Evolutionary conservation across 1,284 basidiomycete species (phyloP), one percentile per base, ranked within the genome.

Genomic region (Xerocomus nothofagi): DNA sequence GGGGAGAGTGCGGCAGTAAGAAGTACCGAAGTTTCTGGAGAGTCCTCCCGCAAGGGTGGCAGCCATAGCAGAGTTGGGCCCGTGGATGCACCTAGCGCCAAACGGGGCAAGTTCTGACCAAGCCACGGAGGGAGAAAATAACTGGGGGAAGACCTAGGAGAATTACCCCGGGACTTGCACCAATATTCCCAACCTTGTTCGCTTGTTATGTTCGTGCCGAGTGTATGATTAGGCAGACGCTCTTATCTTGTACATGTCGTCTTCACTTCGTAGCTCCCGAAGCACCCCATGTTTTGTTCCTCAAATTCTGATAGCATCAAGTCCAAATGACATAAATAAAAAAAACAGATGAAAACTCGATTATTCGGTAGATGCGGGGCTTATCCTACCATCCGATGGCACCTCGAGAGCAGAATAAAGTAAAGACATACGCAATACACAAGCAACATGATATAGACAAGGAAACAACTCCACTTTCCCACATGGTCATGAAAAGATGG

Each of bases 1-100:
- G 73, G 74, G 31, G 71, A 73, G 59, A 79, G 74, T 61, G 67
- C 73, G 15, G 74, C 74, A 20, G 65, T 79, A 33, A 68, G 78
- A 47, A 63, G 71, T 53, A 50, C 63, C 38, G 67, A 67, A 43
- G 75, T 74, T 33, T 73, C 73, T 38, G 79, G 76, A 20, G 71
- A 72, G 59, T 74, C 77, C 72, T 67, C 67, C 23, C 59, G 60
- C 45, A 61, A 67, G 36, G 72, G 69, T 10, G 74, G 76, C 3
- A 71, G 72, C 46, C 59, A 70, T 47, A 73, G 75, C 6, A 77
- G 78, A 21, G 41, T 62, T 36, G 63, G 60, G 18, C 50, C 71
- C 49, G 66, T 69, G 66, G 70, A 73, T 54, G 59, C 60, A 56
- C 47, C 57, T 41, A 66, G 67, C 24, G 67, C 69, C 15, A 56